Base-by-base conservation (phyloP, 2,329 filamentous ascomycete genomes). In the Trichoderma sp. region DNA sequence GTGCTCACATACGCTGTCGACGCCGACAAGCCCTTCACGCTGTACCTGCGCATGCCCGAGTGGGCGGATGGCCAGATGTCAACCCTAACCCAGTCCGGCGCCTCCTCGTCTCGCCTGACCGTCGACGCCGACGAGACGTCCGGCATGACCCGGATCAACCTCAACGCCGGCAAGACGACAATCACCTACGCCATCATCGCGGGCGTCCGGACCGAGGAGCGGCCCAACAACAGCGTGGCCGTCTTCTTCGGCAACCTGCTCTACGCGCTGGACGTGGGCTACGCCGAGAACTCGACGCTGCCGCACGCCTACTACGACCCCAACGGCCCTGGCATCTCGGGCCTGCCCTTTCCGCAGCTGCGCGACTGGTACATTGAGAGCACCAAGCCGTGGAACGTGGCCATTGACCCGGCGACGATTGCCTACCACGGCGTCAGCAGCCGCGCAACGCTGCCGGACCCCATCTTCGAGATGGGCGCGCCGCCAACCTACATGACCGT, bases 241-340 rank as follows among this genome's bases (percentile, higher is more conserved):
- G 76, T 84, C 14, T 82, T 83, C 69, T 78, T 80, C 51, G 82
- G 82, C 1, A 74, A 81, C 1, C 73, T 84, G 1, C 78, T 84
- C 0, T 84, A 84, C 64, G 79, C 81, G 0, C 73, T 82, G 11
- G 76, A 81, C 6, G 76, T 83, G 5, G 75, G 75, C 30, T 77
- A 76, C 24, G 69, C 75, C 11, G 70, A 73, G n/a, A 72, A 71
- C 2, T 73, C 69, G 59, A 75, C 61, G 60, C 70, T 70, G 21
- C 74, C 74, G 1, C 74, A 75, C 59, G 63, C 70, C 4, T 75
- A 71, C 24, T 56, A 26, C n/a, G 58, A 73, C 46, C 70, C 74
- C 3, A 59, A 21, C 2, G 72, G 74, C 0, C 59, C 70, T 4
- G 74, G 73, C 0, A 67, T 74, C 14, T n/a, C 39, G 10, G 66